Base-by-base conservation (phyloP, 768 basidiomycete species). In the Amanita fuliginea region DNA sequence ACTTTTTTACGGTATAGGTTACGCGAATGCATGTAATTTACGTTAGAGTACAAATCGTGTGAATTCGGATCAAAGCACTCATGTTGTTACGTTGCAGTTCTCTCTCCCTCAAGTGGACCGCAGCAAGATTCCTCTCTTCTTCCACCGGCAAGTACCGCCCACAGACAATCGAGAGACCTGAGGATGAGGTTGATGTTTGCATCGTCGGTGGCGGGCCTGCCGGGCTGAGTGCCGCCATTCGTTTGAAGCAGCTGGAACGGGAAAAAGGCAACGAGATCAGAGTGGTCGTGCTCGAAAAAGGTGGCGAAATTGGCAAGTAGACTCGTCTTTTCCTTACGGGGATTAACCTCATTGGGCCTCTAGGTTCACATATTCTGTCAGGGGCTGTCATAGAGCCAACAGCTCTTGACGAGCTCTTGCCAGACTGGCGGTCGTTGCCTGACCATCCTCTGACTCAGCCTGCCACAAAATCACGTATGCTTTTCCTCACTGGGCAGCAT, bases 131-230 rank as follows among this genome's bases (percentile, higher is more conserved):
- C 24, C 35, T 50, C 28, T 43, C 49, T 4, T 50, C 49, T 40
- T 30, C 49, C 4, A 3, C 18, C 14, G 49, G 43, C 9, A 35
- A 11, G 8, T 50, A 18, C n/a, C 16, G 14, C 14, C 49, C 33
- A 35, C 18, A 22, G 18, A 14, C 42, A 6, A 72, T 92, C 14
- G 88, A 96, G 54, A 78, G 93, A 10, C 80, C 80, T n/a, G 76
- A 82, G 37, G 96, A 98, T 59, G 80, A 91, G 39, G 93, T 94
- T 32, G 95, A 99, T 58, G 93, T 98, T 32, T 95, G 92, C 64
- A 97, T 99, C 60, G 93, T 96, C 49, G 95, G 95, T 8, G 94
- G 77, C 2, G 96, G 94, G 2, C 96, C 96, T 0, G 95, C 96
- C 0, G 95, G 96, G 5, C 75, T 99, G 53, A 85, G 83, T 54